Base-by-base conservation (phyloP, 371 early-diverging fungal genomes). In the Sporodiniella umbellata region DNA sequence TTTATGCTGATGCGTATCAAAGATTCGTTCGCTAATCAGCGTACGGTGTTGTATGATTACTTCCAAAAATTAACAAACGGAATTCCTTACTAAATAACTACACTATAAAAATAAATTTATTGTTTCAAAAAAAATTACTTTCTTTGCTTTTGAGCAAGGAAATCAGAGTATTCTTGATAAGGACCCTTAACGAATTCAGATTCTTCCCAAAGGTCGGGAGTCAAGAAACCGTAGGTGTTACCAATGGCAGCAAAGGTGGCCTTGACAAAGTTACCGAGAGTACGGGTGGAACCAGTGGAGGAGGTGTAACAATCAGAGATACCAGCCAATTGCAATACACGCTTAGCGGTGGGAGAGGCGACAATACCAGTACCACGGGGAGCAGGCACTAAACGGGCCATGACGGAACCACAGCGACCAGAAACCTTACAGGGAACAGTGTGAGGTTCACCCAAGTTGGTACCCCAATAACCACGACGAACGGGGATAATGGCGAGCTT, bases 391-490 rank as follows among this genome's bases (percentile, higher is more conserved):
- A 99, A 78, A 74, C 96, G 93, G 72, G 93, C 85, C 58, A 89
- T 73, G 56, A 93, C 91, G 70, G 97, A 96, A 72, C 99, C 99
- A 83, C 97, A 98, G 88, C 98, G 98, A 70, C 99, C 99, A 61
- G 97, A 95, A 66, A 96, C 96, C 90, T 95, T 98, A 82, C 85
- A 81, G 48, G 98, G 97, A 54, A 99, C 99, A 61, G 99, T 99
- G 91, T 99, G 99, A 64, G 96, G 95, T 54, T 90, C 92, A 84
- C 98, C 98, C 65, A 97, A 83, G 63, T 83, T 79, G 75, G 95
- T 87, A 74, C 98, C 98, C 99, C 99, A 99, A 87, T 94, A 97
- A 69, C 99, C 99, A 76, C 96, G 92, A 75, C 98, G 95, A 56
- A 99, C 96, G 58, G 99, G 99, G 75, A 96, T 89, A 69, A 98